Evolutionary conservation across 768 basidiomycete genomes (phyloP), one percentile per base, ranked within the genome.

Genomic region (Chalciporus piperatus): DNA sequence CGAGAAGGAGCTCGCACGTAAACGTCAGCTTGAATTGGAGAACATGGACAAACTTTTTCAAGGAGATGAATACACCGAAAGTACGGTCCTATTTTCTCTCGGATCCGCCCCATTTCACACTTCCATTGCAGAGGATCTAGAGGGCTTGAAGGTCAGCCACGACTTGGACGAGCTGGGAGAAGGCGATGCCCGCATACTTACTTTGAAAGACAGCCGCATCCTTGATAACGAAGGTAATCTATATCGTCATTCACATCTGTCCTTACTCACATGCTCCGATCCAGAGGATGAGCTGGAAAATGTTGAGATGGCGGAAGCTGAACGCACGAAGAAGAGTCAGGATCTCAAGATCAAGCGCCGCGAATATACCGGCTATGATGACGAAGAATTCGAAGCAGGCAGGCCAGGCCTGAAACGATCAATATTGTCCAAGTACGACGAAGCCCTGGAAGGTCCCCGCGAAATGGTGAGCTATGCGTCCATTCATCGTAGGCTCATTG

Each of bases 261-360:
- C 20, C 17, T 48, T 38, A 23, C 41, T 55, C 25, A 52, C 28
- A n/a, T 20, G 3, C 33, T 20, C 16, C 28, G 23, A 39, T 49
- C 11, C 58, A 96, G 97, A 99, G 87, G 97, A 99, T 70, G 97
- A 96, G 70, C 79, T 99, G 13, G 90, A 97, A 73, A 98, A 99
- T 59, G 77, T 97, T 48, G 92, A 97, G 62, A 82, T 98, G 80
- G 93, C 92, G 0, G 95, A 97, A 65, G 84, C 81, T 45, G 93
- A 95, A 59, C 82, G 81, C 19, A 81, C 79, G 14, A 82, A 89
- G 63, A 87, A 92, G 71, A 85, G 86, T 32, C 74, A 83, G 45
- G 90, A 94, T 40, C 72, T 89, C 44, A 96, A 97, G 72, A 92
- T 87, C 41, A 93, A 96, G 74, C 85, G 80, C 51, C 83, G 81